A percentile compares a stretch with the other conserved stretches of the same genome.
Conservation (phyloP, 2,329 filamentous ascomycete species). For the Rhytidhysteron rufulum region DNA sequence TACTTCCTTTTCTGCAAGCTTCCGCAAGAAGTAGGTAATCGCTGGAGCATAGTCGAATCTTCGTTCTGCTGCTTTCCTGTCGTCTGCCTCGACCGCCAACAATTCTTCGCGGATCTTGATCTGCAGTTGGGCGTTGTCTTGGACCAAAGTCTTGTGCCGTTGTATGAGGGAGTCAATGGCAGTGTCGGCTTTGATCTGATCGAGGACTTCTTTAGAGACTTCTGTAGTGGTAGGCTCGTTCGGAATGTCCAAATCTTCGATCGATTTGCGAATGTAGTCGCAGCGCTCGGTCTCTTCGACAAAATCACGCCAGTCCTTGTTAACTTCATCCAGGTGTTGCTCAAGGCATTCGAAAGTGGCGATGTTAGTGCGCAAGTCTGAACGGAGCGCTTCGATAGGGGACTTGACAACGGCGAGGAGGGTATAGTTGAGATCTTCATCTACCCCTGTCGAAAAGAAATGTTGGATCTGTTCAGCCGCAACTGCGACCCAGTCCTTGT, state of each 20-base stretch:
- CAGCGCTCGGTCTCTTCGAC: conserved; percentile 18
- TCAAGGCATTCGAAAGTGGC: conserved; percentile 41
- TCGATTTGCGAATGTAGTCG: too few relatives aligned
- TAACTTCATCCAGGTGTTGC: conserved; percentile 33
- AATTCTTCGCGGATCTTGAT: conserved; percentile 47
- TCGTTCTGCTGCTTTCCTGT: conserved; percentile 51
- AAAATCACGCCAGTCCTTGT: conserved; percentile 44
- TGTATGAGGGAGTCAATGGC: conserved; percentile 16
- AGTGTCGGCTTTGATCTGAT: conserved; percentile 8
- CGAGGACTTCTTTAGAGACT: conserved; percentile 10
- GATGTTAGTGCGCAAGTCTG: conserved; percentile 43
- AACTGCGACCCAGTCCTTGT: conserved; percentile 62
- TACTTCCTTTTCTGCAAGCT: conserved; percentile 63
- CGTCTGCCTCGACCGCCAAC: conserved; percentile 44
- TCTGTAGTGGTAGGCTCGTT: conserved; percentile 13
- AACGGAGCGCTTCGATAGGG: conserved; percentile 50
- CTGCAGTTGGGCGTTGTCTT: conserved; percentile 26
- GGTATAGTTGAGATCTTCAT: conserved; percentile 67
- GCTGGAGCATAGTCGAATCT: conserved; percentile 67
- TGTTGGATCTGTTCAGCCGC: conserved; percentile 62
- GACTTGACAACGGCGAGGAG: conserved; percentile 71
- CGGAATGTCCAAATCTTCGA: too few relatives aligned
- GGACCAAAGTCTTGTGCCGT: conserved; percentile 13
- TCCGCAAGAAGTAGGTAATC: conserved; percentile 65
- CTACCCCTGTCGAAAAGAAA: conserved; percentile 65